A percentile compares a stretch with the other conserved stretches of the same genome.
Evolutionary conservation across 1,139 yeast species (phyloP).

Genomic region (Spathaspora sp.): DNA sequence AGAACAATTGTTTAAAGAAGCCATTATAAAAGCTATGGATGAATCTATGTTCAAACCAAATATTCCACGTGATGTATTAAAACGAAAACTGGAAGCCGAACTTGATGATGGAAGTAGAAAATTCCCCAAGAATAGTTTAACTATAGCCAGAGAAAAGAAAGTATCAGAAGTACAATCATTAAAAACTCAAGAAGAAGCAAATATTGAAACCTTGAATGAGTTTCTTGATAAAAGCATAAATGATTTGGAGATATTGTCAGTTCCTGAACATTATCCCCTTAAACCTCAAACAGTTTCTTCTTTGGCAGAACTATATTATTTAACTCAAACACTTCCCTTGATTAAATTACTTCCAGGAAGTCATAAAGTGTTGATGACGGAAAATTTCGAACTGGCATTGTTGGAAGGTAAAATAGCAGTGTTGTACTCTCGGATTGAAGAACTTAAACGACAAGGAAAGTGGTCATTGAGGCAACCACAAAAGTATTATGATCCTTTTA

Average conservation of each 20-base stretch:
- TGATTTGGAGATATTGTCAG: conserved; percentile 37
- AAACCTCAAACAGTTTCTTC: conserved; percentile 53
- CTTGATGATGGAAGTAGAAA: conserved; percentile 6
- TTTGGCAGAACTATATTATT: conserved; percentile 79
- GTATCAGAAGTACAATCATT: conserved; percentile 18
- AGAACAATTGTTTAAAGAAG: conserved; percentile 13
- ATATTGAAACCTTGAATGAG: conserved; percentile 21
- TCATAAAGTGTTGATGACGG: conserved; percentile 83
- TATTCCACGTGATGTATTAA: conserved; percentile 10
- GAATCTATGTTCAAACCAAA: conserved; percentile 12
- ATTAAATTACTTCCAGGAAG: conserved; percentile 80
- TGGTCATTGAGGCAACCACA: conserved; percentile 93
- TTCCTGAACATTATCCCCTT: conserved; percentile 47
- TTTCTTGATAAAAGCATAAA: conserved; percentile 28
- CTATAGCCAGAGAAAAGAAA: conserved; percentile 6
- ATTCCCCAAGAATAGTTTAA: conserved; percentile 5
- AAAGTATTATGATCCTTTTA: conserved; percentile 66
- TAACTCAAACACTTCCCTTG: conserved; percentile 84
- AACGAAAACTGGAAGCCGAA: conserved; percentile 10
- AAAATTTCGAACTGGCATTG: conserved; percentile 78
- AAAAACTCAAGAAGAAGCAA: conserved; percentile 20
- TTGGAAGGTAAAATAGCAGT: conserved; percentile 94
- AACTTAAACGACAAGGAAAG: conserved; percentile 77
- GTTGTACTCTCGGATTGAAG: conserved; percentile 90
- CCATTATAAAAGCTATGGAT: conserved; percentile 14